Evolutionary conservation across 345 rosid species (phyloP).

Genomic region (Camelina laxa): DNA sequence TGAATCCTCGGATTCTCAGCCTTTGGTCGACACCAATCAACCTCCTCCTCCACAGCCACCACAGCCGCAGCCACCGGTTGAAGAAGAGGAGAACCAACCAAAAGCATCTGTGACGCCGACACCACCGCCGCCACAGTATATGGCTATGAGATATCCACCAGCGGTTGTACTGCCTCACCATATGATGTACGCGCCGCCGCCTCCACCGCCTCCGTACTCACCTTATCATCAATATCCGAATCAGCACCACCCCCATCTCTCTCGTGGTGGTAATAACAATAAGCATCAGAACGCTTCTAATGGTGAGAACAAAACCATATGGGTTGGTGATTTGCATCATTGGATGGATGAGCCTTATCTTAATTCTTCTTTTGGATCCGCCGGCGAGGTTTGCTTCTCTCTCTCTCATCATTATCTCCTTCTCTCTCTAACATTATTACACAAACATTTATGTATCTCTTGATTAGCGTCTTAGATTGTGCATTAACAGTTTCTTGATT

Average conservation of each 20-base stretch:
- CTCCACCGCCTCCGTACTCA: constrained; percentile 62
- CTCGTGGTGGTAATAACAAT: constrained; percentile 27
- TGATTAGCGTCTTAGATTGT: constrained; percentile 18
- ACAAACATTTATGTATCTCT: background rate
- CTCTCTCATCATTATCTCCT: background rate
- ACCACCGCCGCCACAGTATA: constrained; percentile 50
- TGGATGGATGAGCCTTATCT: constrained; percentile 98
- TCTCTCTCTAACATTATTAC: constrained; percentile 7
- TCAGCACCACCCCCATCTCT: constrained; percentile 36
- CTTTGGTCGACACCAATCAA: constrained; percentile 20
- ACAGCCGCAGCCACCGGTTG: constrained; percentile 9
- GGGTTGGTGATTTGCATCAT: constrained; percentile 95
- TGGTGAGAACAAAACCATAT: constrained; percentile 76
- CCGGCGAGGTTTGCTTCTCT: constrained; percentile 67
- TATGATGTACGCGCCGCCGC: constrained; percentile 64
- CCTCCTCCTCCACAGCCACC: background rate
- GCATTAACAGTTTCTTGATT: constrained; percentile 7
- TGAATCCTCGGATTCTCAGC: constrained; percentile 24
- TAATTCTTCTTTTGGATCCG: constrained; percentile 68
- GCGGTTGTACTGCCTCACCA: constrained; percentile 87
- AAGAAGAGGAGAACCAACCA: constrained; percentile 33
- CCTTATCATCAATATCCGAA: constrained; percentile 54
- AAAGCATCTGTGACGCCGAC: constrained; percentile 23
- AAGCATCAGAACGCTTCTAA: constrained; percentile 51
- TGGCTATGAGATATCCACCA: constrained; percentile 79